Percentiles rank a stretch among this genome's conserved stretches.
Evolutionary conservation across 495 filamentous ascomycete species (phyloP).

Genomic region (Thermothielavioides terrestris): DNA sequence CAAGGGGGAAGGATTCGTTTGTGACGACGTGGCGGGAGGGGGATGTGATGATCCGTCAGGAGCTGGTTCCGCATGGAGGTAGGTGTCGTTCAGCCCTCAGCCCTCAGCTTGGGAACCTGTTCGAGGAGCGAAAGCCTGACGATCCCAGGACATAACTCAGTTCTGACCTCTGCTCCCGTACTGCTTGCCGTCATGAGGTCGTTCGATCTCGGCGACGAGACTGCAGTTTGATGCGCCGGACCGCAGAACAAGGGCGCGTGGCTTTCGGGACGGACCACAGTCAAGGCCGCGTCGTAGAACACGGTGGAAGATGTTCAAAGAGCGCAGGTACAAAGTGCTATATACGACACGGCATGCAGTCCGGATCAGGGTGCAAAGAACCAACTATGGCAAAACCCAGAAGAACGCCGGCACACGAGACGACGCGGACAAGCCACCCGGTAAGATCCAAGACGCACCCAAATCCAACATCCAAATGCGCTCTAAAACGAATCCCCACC

Average conservation of each 20-base stretch:
- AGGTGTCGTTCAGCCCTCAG: slow-evolving; percentile 14
- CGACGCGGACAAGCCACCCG: neutral
- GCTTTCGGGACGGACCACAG: no score
- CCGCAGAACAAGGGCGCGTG: neutral
- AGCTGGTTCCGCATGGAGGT: slow-evolving; percentile 52
- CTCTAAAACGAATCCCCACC: slow-evolving; percentile 15
- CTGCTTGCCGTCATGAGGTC: slow-evolving; percentile 55
- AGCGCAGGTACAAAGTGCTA: no score
- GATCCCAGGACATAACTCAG: slow-evolving; percentile 47
- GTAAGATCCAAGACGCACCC: neutral
- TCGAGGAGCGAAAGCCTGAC: slow-evolving; percentile 7
- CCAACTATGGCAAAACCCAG: no score
- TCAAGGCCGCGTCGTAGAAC: no score
- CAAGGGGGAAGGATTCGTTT: slow-evolving; percentile 33
- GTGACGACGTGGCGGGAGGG: slow-evolving; percentile 32
- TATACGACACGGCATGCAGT: no score
- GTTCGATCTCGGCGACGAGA: slow-evolving; percentile 34
- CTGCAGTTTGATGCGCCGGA: neutral
- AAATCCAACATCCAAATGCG: neutral
- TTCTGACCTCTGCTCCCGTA: slow-evolving; percentile 47
- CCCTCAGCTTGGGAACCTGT: neutral
- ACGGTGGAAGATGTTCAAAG: no score
- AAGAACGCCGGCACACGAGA: neutral
- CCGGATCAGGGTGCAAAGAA: no score
- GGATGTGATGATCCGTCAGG: slow-evolving; percentile 39